Evolutionary conservation across 139 green algal species (phyloP), one percentile per base, ranked within the genome.

Genomic region (Coccomyxa sp.): DNA sequence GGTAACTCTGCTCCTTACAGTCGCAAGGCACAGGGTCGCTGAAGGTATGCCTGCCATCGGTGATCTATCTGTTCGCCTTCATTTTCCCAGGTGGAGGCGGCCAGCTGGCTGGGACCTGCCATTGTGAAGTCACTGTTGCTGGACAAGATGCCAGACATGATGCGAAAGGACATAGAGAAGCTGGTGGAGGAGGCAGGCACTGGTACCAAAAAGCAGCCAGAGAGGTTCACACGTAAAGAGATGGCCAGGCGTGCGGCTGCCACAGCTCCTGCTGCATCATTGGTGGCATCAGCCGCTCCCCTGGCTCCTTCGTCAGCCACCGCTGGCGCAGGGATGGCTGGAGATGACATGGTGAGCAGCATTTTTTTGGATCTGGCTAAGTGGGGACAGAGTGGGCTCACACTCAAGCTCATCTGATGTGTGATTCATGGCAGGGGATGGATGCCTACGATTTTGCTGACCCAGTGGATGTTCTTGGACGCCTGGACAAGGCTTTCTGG

Each of bases 81-180:
- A 13, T n/a, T 0, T 30, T 31, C 21, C 1, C 77, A 94, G 90
- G 88, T 93, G 83, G 94, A 97, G 92, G 85, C 98, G 57, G 86
- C 86, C 0, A 84, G 91, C 16, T 98, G 93, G 90, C 83, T 97
- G 79, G 95, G 96, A 9, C 63, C 88, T 13, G 90, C 91, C 45
- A 81, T 88, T 11, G 90, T 99, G 38, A 83, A 91, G n/a, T 83
- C 84, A 12, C 82, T 91, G 23, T 84, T 99, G 76, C 90, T 96
- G 67, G 92, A 96, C 14, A 95, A 96, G 81, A 95, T 99, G 91
- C 86, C 91, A 1, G 96, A 97, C 51, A 92, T 90, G 0, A 97
- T 97, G 92, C 93, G 94, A 23, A 94, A 95, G 28, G 95, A 98
- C n/a, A 89, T 98, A 60, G 90, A 95, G 71, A 90, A 89, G 76